Base-by-base conservation (phyloP, 768 basidiomycete species). In the Coprinellus micaceus region DNA sequence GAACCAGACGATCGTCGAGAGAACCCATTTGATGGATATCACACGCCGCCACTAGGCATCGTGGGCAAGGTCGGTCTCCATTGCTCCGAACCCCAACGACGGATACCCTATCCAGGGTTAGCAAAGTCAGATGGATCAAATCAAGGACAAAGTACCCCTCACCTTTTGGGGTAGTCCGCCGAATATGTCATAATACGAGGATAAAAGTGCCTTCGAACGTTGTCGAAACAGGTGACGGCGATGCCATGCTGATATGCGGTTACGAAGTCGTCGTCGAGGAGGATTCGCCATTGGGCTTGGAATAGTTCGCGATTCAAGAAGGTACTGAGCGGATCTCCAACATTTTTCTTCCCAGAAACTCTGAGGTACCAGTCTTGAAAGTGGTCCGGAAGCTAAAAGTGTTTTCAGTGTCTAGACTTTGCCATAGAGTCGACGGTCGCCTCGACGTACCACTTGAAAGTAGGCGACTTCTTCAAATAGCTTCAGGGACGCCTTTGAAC, bases 1-100 rank as follows among this genome's bases (percentile, higher is more conserved):
- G 37, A 12, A 21, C 10, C 7, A 28, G 10, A 1, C 19, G 2
- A 22, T 62, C 63, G 25, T 0, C 68, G 29, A 0, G 51, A 41
- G 0, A 46, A 0, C 76, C 77, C 41, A 77, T 37, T 1, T 56
- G 37, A n/a, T 61, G 45, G 15, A 77, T 61, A 1, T 69, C 21
- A 1, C 51, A 28, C 46, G 66, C 68, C 7, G 57, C 43, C 1
- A 71, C 59, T 25, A 70, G 60, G 53, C 74, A 75, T 5, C 67
- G 60, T 6, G 72, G 71, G 52, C 73, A 75, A 2, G 71, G 71
- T 45, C 68, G 77, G 1, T 56, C n/a, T 0, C 74, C 78, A 17
- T 68, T 66, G 47, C 71, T 65, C 17, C 67, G 61, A 13, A 79
- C 65, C 2, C 63, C 65, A 21, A 69, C 67, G n/a, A 72, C 49